Evolutionary conservation across 2,329 filamentous ascomycete genomes (phyloP).

Genomic region (Kalaharituber pfeilii): DNA sequence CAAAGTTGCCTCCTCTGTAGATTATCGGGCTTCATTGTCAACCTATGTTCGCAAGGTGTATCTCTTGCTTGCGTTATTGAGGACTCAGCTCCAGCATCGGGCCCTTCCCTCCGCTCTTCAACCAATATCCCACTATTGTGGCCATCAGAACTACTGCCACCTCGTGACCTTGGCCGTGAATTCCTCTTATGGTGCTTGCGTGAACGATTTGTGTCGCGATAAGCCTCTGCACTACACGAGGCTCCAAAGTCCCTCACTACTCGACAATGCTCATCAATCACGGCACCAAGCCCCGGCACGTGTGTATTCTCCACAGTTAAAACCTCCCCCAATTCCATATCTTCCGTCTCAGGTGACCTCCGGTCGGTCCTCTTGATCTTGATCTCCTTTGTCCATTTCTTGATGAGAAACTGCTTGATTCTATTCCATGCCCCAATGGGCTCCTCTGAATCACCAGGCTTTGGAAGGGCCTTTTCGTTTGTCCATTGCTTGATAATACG

Average conservation of each 20-base stretch:
- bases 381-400: slow-evolving; percentile 17
- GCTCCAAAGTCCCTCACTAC: not conserved
- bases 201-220: not conserved
- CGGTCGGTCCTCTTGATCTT: not conserved
- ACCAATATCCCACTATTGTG: slow-evolving; percentile 11
- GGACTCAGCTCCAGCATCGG: not conserved
- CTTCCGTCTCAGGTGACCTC: not conserved
- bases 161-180: not conserved
- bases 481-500: slow-evolving; percentile 33
- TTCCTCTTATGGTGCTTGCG: not conserved
- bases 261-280: no score
- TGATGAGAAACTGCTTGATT: slow-evolving; percentile 17
- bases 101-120: slow-evolving; percentile 10
- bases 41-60: not conserved
- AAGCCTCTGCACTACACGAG: not conserved
- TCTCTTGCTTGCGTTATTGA: not conserved
- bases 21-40: not conserved
- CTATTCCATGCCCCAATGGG: slow-evolving; percentile 21
- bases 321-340: not conserved
- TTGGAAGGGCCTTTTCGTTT: slow-evolving; percentile 11
- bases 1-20: no score
- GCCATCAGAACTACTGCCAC: not conserved
- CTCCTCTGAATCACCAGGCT: slow-evolving; percentile 28
- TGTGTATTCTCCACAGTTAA: not conserved
- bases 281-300: not conserved